phyloP scores from a whole-genome alignment of 495 filamentous ascomycete species.

The Penicillium goetzii region DNA sequence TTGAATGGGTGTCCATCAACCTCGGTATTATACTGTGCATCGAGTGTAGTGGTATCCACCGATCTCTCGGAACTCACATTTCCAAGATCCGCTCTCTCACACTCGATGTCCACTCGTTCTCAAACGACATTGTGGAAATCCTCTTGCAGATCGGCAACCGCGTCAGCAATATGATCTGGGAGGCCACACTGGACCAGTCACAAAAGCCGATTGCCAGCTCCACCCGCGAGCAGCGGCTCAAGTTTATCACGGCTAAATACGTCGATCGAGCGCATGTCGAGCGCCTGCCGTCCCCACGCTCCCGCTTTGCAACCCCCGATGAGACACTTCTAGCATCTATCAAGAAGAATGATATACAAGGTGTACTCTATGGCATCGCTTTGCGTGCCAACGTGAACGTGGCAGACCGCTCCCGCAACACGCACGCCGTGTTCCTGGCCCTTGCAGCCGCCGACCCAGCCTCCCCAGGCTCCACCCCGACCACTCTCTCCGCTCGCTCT shows the following conservation, averaged over 20 bases:
- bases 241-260: constrained; percentile 95
- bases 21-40: constrained; percentile 96
- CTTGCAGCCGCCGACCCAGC: constrained; percentile 94
- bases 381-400: constrained; percentile 86
- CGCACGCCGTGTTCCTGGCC: constrained; percentile 86
- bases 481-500: constrained; percentile 40
- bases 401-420: constrained; percentile 82
- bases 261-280: constrained; percentile 81
- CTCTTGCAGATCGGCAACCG: constrained; percentile 90
- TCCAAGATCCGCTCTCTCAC: constrained; percentile 96
- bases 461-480: constrained; percentile 58
- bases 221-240: constrained; percentile 84
- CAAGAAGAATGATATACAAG: constrained; percentile 91
- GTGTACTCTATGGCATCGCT: constrained; percentile 88
- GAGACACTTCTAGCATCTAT: constrained; percentile 91
- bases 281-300: constrained; percentile 72
- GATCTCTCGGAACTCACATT: constrained; percentile 95
- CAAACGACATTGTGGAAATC: constrained; percentile 93
- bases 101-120: constrained; percentile 92
- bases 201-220: constrained; percentile 74
- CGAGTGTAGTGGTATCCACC: constrained; percentile 96
- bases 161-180: constrained; percentile 96
- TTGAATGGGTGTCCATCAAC: constrained; percentile 99
- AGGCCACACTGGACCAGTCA: constrained; percentile 75
- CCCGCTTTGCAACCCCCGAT: constrained; percentile 77